phyloP scores from a whole-genome alignment of 805 yeast genomes.

The Yarrowia sp. region DNA sequence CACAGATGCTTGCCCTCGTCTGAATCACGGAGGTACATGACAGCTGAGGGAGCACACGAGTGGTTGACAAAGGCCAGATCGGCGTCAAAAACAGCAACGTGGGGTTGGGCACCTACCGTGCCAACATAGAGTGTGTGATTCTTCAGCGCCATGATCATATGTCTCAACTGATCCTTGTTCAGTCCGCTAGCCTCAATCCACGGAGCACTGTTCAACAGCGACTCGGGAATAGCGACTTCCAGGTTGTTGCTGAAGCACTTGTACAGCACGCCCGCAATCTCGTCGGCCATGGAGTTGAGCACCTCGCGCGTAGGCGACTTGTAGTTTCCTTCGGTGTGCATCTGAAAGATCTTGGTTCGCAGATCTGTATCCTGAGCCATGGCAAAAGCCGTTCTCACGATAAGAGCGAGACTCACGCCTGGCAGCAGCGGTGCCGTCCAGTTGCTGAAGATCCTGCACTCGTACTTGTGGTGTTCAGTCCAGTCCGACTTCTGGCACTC shows the following conservation, averaged over 20 bases:
- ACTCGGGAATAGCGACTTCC: not conserved
- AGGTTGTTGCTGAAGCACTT: not conserved
- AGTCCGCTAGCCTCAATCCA: constrained; percentile 11
- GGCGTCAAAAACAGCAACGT: constrained; percentile 7
- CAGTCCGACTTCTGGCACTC: constrained; percentile 21
- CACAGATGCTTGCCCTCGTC: constrained; percentile 8
- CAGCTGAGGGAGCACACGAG: constrained; percentile 19
- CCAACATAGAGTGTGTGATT: constrained; percentile 17
- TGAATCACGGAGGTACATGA: not conserved
- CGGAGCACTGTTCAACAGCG: constrained; percentile 9
- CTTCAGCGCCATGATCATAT: constrained; percentile 3
- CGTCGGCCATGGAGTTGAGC: not conserved
- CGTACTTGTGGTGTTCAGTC: constrained; percentile 19
- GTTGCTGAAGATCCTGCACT: constrained; percentile 14
- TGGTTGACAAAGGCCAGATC: constrained; percentile 17
- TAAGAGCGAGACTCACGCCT: constrained; percentile 11
- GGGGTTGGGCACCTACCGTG: constrained; percentile 8
- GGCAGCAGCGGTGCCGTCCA: not conserved
- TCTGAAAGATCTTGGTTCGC: not conserved
- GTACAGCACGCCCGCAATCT: not conserved
- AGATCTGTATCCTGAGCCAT: constrained; percentile 11
- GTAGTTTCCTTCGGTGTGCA: constrained; percentile 22
- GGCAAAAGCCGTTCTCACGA: constrained; percentile 14
- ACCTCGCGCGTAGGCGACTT: constrained; percentile 1
- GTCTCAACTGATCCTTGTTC: not conserved